phyloP scores from a whole-genome alignment of 73 alveolate species.

The Blepharisma japonicum region DNA sequence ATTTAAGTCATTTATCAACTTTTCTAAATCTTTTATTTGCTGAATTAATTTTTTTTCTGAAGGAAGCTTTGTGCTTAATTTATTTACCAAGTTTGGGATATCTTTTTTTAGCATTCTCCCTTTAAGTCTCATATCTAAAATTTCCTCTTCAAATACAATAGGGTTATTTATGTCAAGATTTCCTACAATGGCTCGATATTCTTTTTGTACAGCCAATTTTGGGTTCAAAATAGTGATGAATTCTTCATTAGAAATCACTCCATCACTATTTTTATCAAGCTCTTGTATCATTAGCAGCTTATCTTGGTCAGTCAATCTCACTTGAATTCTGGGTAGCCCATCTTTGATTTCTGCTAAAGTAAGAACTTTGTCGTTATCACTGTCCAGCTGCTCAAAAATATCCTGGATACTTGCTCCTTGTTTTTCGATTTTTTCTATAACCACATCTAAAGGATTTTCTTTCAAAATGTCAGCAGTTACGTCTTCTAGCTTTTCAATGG shows the following conservation, averaged over 20 bases:
- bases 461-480: not conserved
- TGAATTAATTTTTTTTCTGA: conserved; percentile 36
- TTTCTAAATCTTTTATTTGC: not conserved
- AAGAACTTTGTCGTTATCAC: conserved; percentile 45
- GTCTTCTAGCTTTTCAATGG: not conserved
- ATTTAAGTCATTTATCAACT: not conserved
- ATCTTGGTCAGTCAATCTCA: conserved; percentile 35
- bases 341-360: conserved; percentile 40
- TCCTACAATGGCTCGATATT: conserved; percentile 38
- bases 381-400: conserved; percentile 43
- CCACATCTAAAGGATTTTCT: conserved; percentile 48
- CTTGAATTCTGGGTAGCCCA: conserved; percentile 34
- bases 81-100: conserved; percentile 28
- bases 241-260: conserved; percentile 55
- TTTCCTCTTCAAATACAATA: conserved; percentile 43
- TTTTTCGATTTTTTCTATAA: conserved; percentile 45
- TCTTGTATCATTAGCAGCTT: conserved; percentile 1
- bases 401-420: conserved; percentile 43
- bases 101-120: conserved; percentile 38
- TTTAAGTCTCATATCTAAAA: conserved; percentile 42
- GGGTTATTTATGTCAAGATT: conserved; percentile 55
- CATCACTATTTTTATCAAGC: conserved; percentile 49
- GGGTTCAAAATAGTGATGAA: conserved; percentile 41
- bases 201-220: conserved; percentile 44
- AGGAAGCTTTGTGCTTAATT: conserved; percentile 32